Evolutionary conservation across 192 early-diverging fungal species (phyloP).

Genomic region (Gamsiella multidivaricata): DNA sequence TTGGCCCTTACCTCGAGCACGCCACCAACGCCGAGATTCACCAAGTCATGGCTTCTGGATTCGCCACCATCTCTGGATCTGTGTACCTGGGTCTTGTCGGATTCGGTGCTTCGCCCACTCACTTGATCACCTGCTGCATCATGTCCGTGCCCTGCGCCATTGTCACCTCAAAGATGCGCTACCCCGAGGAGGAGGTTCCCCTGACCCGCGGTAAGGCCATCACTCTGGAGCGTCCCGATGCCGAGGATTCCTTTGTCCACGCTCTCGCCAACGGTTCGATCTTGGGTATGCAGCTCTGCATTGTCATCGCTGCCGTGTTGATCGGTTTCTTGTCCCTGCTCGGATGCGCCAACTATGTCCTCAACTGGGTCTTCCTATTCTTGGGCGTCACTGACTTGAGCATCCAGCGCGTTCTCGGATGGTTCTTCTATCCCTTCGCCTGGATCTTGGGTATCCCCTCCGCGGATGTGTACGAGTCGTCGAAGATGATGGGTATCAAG

Average conservation of each 20-base stretch:
- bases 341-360: conserved; percentile 71
- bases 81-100: conserved; percentile 79
- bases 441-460: conserved; percentile 74
- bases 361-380: conserved; percentile 78
- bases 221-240: conserved; percentile 65
- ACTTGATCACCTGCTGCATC: conserved; percentile 86
- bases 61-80: conserved; percentile 91
- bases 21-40: conserved; percentile 90
- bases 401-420: conserved; percentile 78
- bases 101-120: conserved; percentile 71
- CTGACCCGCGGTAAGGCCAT: conserved; percentile 76
- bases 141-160: conserved; percentile 92
- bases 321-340: conserved; percentile 82
- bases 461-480: conserved; percentile 56
- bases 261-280: conserved; percentile 87
- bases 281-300: conserved; percentile 78
- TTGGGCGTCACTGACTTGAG: conserved; percentile 68
- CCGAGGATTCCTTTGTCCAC: conserved; percentile 81
- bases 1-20: conserved; percentile 82
- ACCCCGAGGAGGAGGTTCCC: conserved; percentile 86
- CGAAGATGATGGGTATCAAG: conserved; percentile 75
- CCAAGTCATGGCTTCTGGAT: conserved; percentile 89
- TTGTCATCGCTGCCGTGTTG: conserved; percentile 81
- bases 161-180: conserved; percentile 86
- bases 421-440: conserved; percentile 81